Base-by-base conservation (phyloP, 2,329 filamentous ascomycete genomes). In the Claviceps sp. region DNA sequence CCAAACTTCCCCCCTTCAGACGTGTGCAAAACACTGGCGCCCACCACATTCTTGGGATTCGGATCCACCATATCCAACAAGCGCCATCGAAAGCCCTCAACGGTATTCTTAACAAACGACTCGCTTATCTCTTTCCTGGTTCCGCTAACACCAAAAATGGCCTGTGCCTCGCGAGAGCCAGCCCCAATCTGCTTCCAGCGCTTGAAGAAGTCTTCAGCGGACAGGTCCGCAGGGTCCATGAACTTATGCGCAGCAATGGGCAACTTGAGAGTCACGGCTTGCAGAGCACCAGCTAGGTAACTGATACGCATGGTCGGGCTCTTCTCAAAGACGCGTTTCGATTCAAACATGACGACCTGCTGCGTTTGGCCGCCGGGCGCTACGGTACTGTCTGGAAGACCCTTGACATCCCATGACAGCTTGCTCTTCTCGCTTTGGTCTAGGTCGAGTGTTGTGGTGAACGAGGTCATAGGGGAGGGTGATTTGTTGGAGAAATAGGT, bases 121-220 rank as follows among this genome's bases (percentile, higher is more conserved):
- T 86, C 80, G 54, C 77, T 85, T 56, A 94, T 79, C 56, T 84
- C 82, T 54, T 79, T 73, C 30, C 75, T 76, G 1, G 65, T 66
- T 2, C 58, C 55, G 1, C 72, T 69, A 11, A 91, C 65, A 0
- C 84, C 82, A 67, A 98, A 94, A 36, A 97, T 89, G 47, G 79
- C 79, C 66, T 98, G 93, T 0, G 87, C 84, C 67, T 98, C 94
- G 34, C 94, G 80, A 1, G 90, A 84, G 1, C 81, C 81, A 5
- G 87, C 89, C 13, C 93, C 93, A 60, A 98, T 97, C 70, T 98
- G 93, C 75, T 95, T 94, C 93, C 93, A 98, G 49, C 94, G 78
- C 75, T 94, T 96, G 79, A 98, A 98, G 70, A 97, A 98, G 64
- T 98, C 93, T 50, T 98, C 93, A 0, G 85, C 82, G 6, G 80